A percentile compares a stretch with the other conserved stretches of the same genome.
Evolutionary conservation across 805 yeast species (phyloP).

Genomic region (Metschnikowia dekortorum): DNA sequence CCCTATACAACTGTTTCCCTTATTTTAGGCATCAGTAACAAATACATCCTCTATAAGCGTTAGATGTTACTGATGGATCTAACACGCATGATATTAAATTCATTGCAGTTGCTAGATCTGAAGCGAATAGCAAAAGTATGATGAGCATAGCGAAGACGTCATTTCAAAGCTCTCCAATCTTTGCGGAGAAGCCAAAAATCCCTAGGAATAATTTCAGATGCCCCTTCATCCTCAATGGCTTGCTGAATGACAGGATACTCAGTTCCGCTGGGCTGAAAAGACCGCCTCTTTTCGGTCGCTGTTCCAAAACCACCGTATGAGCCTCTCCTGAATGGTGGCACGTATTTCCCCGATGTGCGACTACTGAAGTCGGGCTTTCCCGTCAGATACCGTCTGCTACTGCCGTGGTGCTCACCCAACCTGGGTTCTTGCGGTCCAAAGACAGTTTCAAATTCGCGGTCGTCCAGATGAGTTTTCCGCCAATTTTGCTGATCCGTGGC

Average conservation of each 20-base stretch:
- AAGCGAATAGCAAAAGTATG: not conserved
- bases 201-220: conserved; percentile 13
- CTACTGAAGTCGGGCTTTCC: not conserved
- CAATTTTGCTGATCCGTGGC: not conserved
- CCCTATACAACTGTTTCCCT: no score
- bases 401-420: conserved; percentile 1
- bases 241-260: conserved; percentile 11
- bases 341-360: conserved; percentile 46
- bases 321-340: conserved; percentile 69
- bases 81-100: not conserved
- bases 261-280: conserved; percentile 9
- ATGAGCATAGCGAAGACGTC: not conserved
- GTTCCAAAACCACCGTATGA: conserved; percentile 27
- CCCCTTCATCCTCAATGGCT: conserved; percentile 11
- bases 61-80: no score
- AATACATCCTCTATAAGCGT: no score
- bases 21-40: no score
- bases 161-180: conserved; percentile 10
- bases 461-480: not conserved
- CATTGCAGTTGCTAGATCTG: not conserved
- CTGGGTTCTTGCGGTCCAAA: not conserved
- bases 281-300: conserved; percentile 13
- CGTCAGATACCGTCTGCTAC: conserved; percentile 5
- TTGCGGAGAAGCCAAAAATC: conserved; percentile 15
- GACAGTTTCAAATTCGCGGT: not conserved